Percentiles rank a stretch among this genome's conserved stretches.
phyloP scores from a whole-genome alignment of 371 early-diverging fungal genomes.

The Thermomucor indicae-seudaticae region DNA sequence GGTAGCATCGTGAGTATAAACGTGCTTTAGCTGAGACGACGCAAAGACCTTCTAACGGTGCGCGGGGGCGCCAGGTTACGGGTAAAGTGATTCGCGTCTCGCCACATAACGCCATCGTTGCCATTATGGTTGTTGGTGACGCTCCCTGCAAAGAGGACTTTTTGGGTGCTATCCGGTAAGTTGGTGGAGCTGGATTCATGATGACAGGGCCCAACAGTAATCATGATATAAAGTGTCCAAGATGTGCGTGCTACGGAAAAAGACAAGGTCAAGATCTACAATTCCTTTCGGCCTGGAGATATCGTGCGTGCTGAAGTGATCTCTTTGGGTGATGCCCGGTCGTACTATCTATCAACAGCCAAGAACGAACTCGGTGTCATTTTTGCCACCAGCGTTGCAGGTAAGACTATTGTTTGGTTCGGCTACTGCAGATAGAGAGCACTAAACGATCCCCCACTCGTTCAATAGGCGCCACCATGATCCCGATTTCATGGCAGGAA shows the following conservation, averaged over 20 bases:
- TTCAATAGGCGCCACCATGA: conserved; percentile 76
- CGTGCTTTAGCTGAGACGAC: no score
- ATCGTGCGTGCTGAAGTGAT: conserved; percentile 84
- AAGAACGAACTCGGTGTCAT: conserved; percentile 93
- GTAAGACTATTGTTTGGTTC: no score
- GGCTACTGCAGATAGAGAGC: no score
- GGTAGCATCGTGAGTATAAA: conserved; percentile 63
- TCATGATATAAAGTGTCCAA: conserved; percentile 53
- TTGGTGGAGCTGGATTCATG: background rate
- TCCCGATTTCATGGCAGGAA: conserved; percentile 96
- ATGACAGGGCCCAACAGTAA: background rate
- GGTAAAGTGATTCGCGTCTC: conserved; percentile 86
- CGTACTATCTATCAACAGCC: conserved; percentile 89
- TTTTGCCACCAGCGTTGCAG: conserved; percentile 85
- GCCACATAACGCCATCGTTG: conserved; percentile 79
- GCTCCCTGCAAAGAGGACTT: conserved; percentile 89
- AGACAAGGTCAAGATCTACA: conserved; percentile 89
- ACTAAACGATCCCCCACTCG: background rate
- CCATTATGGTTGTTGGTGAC: conserved; percentile 85
- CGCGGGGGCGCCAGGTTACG: conserved; percentile 41
- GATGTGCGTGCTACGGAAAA: conserved; percentile 93
- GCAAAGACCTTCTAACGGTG: background rate
- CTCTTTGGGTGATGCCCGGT: conserved; percentile 90
- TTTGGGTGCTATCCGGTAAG: conserved; percentile 82
- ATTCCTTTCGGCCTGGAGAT: conserved; percentile 94